Base-by-base conservation (phyloP, 305 asterid species). In the Plantago coronopus region DNA sequence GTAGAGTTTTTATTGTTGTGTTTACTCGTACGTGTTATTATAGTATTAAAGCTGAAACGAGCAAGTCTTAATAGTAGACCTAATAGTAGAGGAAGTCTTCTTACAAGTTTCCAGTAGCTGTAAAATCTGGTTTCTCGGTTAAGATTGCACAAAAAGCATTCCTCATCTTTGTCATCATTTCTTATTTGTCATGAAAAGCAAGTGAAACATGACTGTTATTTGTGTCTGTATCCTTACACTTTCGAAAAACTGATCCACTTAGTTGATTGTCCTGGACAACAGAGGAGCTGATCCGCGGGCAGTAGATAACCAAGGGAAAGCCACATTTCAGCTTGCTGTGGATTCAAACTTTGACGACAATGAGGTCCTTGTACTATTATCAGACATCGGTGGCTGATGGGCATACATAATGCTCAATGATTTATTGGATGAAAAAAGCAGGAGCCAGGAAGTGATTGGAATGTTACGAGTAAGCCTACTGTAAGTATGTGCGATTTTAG, bases 221-320 rank as follows among this genome's bases (percentile, higher is more conserved):
- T 31, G 38, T 10, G 7, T 5, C 38, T 31, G 38, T 31, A 31
- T 31, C 38, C 5, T 31, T 31, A n/a, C n/a, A 29, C 8, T 3
- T 29, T 4, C 7, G 37, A 29, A 29, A 29, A 29, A 1, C 37
- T 29, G 37, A 29, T 29, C 37, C 37, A 0, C 37, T 29, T 12
- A 11, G 1, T 7, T 37, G 13, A 8, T 37, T 7, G 10, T 65
- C 12, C 61, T 69, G 59, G 20, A 48, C 61, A 73, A 71, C 85
- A 93, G 98, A 86, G 96, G 98, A 66, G 97, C 97, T 47, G 94
- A 93, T 79, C 82, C 84, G 16, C 88, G 76, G 62, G 88, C 86
- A 25, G 66, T 81, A 21, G 82, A 85, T 20, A 79, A 80, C 42
- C 87, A 89, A 70, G 95, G 91, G 55, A 93, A 76, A 71, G 75